Conservation (phyloP, 116 monocot genomes). For the Dioscorea cayenensis region DNA sequence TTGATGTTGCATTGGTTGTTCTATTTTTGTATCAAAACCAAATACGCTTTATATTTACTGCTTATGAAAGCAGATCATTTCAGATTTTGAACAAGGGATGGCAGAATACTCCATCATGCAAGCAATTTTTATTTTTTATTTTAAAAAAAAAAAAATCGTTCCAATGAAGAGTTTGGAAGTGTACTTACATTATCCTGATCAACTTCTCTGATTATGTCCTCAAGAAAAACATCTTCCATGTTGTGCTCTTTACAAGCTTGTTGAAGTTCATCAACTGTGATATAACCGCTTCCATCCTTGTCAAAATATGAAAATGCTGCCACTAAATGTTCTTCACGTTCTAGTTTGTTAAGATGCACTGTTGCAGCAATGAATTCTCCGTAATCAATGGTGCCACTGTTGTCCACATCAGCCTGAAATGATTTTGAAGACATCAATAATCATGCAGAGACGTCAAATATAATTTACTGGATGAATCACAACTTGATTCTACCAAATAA, state of each 20-base stretch:
- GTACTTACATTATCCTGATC: slow-evolving; percentile 65
- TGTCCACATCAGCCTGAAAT: slow-evolving; percentile 69
- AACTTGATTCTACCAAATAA: too few relatives aligned
- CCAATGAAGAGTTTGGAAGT: background rate
- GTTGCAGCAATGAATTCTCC: slow-evolving; percentile 79
- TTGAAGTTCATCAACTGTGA: slow-evolving; percentile 80
- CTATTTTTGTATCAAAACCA: too few relatives aligned
- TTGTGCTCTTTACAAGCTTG: slow-evolving; percentile 74
- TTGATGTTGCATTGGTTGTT: too few relatives aligned
- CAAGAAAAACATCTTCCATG: slow-evolving; percentile 54
- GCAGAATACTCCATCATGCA: too few relatives aligned
- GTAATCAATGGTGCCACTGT: slow-evolving; percentile 78
- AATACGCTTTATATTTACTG: too few relatives aligned
- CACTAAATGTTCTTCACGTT: slow-evolving; percentile 65
- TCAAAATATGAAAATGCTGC: slow-evolving; percentile 80
- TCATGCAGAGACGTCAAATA: background rate
- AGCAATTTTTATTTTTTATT: too few relatives aligned
- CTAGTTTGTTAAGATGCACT: slow-evolving; percentile 72
- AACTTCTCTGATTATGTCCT: slow-evolving; percentile 73
- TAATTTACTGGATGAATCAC: too few relatives aligned
- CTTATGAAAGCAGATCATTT: too few relatives aligned
- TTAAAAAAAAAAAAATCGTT: background rate
- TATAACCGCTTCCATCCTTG: slow-evolving; percentile 78
- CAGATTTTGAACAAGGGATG: too few relatives aligned
- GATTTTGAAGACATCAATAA: slow-evolving; percentile 1